These are phyloP conservation scores for Mortierella alpina DNA, from an alignment of 192 early-diverging fungal genomes.

Conservation along the genomic window DNA sequence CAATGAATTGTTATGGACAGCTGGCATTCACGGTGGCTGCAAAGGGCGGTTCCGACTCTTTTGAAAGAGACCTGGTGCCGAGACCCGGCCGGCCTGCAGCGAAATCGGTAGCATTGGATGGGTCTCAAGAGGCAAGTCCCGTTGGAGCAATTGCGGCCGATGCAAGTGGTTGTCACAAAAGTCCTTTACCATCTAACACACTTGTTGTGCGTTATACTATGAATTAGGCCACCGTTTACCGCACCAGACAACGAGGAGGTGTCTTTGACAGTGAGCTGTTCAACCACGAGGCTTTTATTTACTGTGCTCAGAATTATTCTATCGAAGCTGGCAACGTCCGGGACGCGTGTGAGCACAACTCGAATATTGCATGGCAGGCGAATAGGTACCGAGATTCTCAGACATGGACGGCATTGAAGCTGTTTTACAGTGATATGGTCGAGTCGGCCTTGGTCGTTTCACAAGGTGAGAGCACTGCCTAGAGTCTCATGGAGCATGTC, in stretches of 20 bases:
- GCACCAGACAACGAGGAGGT: conserved; percentile 43
- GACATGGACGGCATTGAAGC: conserved; percentile 79
- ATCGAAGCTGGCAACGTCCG: conserved; percentile 61
- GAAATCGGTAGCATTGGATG: conserved; percentile 30
- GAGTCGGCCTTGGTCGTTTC: conserved; percentile 30
- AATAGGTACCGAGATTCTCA: conserved; percentile 72
- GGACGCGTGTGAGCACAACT: conserved; percentile 69
- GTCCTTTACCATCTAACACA: neutral
- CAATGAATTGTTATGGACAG: conserved; percentile 76
- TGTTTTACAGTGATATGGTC: conserved; percentile 65
- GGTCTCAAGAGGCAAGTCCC: conserved; percentile 46
- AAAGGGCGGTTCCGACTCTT: conserved; percentile 36
- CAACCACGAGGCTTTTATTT: conserved; percentile 72
- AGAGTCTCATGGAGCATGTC: neutral
- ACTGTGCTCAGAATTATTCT: conserved; percentile 75
- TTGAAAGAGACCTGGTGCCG: conserved; percentile 42
- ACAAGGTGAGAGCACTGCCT: conserved; percentile 15
- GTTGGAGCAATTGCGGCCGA: neutral
- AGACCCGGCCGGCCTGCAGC: conserved; percentile 20
- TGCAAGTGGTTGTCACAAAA: too few species aligned
- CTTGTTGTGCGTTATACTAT: neutral
- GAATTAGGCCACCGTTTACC: conserved; percentile 29
- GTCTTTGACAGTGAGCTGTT: conserved; percentile 60
- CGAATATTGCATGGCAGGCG: conserved; percentile 71
- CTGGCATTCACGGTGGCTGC: conserved; percentile 71